A percentile compares a stretch with the other conserved stretches of the same genome.
These are phyloP conservation scores for Hippophae gyantsensis DNA, from an alignment of 306 rosid species.

Conservation along the genomic window DNA sequence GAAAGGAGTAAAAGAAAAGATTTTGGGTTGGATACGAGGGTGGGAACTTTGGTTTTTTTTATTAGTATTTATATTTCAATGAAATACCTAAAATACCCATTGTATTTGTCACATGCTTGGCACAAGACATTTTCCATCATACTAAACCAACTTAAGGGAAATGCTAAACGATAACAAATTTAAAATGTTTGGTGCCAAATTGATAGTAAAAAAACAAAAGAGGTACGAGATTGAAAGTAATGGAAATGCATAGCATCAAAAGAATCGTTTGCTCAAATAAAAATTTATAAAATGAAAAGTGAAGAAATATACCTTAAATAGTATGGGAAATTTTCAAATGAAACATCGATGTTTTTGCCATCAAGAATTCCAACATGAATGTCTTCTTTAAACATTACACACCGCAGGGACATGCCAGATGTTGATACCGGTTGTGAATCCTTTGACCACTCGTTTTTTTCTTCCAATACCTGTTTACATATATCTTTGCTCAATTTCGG, in stretches of 20 bases:
- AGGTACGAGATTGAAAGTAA: too few species aligned
- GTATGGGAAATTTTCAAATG: conserved; percentile 87
- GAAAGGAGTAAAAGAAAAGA: too few species aligned
- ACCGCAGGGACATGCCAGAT: conserved; percentile 71
- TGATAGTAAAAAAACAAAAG: too few species aligned
- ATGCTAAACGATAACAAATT: background rate
- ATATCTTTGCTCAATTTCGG: conserved; percentile 98
- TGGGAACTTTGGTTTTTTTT: too few species aligned
- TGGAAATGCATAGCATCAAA: too few species aligned
- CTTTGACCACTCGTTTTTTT: conserved; percentile 72
- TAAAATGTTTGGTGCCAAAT: too few species aligned
- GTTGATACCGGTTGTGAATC: conserved; percentile 68
- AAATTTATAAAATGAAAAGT: background rate
- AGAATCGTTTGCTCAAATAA: too few species aligned
- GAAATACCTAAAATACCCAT: too few species aligned
- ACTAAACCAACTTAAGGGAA: background rate
- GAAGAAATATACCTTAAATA: conserved; percentile 65
- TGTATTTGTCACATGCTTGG: too few species aligned
- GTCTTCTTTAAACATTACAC: conserved; percentile 74
- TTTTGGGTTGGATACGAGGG: too few species aligned
- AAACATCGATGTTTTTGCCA: conserved; percentile 59
- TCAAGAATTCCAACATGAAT: conserved; percentile 70
- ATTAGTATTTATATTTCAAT: too few species aligned
- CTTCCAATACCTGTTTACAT: conserved; percentile 99
- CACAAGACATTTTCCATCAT: too few species aligned